Evolutionary conservation across 129 eudicot genomes (phyloP), one percentile per base, ranked within the genome.

Genomic region (Kitagawia praeruptora): DNA sequence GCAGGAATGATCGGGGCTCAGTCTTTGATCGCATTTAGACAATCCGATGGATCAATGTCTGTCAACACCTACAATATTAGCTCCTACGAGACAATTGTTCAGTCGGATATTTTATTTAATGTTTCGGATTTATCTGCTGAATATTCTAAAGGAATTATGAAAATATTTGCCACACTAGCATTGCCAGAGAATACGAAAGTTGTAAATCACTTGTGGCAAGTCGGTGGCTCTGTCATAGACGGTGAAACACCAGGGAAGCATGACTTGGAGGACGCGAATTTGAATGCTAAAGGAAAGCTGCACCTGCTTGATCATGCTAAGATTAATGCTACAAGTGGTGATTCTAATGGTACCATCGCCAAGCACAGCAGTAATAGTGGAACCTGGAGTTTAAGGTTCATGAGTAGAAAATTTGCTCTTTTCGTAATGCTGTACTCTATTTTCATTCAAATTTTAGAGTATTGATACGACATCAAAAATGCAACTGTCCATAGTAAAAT

Each of bases 1-100:
- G 80, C 88, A 10, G 96, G 92, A 49, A 94, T 94, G 98, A 38
- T 38, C 16, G 98, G 96, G 7, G 79, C 91, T 14, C 97, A 92
- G 75, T 18, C 91, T 7, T 82, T 94, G 15, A 64, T 92, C 13
- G 97, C 96, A 0, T 85, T 85, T 74, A 88, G 76, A 31, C 81
- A 74, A 58, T 12, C 96, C 38, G 79, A 85, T 61, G 96, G 89
- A 27, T 84, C 96, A 2, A 80, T 90, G 84, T 41, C 80, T 0
- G 88, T 87, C 21, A 80, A 78, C 3, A 92, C 98, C 9, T 91
- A 84, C 71, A 84, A 86, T 56, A 63, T 91, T 42, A 77, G 44
- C 12, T 84, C 93, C 13, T 91, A 89, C 66, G 34, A 56, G 0
- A 75, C 91, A 0, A 67, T 84, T 3, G 78, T 39, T 4, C 80